Evolutionary conservation across 1,284 basidiomycete species (phyloP), one percentile per base, ranked within the genome.

Genomic region (Naganishia sp.): DNA sequence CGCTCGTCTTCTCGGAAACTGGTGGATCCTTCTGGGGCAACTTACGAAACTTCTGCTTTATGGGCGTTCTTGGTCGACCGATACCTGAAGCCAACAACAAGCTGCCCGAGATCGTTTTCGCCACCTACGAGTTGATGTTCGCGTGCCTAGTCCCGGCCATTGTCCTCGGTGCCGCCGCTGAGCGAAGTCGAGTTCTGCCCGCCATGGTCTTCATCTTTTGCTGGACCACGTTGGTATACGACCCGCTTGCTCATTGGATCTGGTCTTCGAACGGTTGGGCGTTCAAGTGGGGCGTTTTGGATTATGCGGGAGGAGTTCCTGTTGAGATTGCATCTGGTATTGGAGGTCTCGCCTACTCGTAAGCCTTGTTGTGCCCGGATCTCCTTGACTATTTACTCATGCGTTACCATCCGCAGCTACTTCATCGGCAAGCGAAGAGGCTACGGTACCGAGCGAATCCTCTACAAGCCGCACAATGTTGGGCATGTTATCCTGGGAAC

Each of bases 391-490:
- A 18, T 23, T 31, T n/a, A 23, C 54, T 64, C n/a, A 55, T 7
- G 28, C 36, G 18, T 7, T 0, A 15, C 36, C 21, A 18, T 7
- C 42, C 39, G 28, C 36, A 61, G 59, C 23, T 91, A 81, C 77
- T 83, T 83, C 73, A 81, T 85, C 68, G 84, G 83, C 65, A 80
- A 80, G 55, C 80, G 84, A 63, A 74, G 81, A 56, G 83, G 83
- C 11, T 89, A 86, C 76, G 88, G 94, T 68, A 88, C 88, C 50
- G 89, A 94, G 74, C 82, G 91, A 28, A 82, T 91, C 71, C 89
- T 94, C 73, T 96, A 94, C 83, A 87, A 92, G 69, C 94, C 94
- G 10, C 92, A 94, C 79, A 96, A 95, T 76, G 92, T 96, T 21
- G 89, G 89, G 39, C 83, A 94, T 78, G 90, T 96, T 73, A 88